A percentile compares a stretch with the other conserved stretches of the same genome.
phyloP scores from a whole-genome alignment of 768 basidiomycete genomes.

The Kwoniella sp. region DNA sequence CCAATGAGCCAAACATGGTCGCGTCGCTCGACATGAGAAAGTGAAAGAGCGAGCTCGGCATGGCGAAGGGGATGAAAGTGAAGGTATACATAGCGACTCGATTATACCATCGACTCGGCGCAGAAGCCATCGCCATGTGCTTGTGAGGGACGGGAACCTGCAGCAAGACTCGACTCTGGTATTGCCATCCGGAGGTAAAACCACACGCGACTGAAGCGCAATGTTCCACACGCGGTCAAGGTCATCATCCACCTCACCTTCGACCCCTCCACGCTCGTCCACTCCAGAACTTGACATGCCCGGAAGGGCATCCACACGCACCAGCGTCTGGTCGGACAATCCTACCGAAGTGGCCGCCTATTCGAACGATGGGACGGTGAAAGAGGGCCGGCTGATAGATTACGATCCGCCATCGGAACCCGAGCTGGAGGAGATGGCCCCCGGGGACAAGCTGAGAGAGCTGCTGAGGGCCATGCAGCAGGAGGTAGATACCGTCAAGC shows the following conservation, averaged over 20 bases:
- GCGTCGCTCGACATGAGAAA: too few relatives aligned
- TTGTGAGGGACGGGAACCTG: too few relatives aligned
- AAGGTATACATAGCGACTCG: too few relatives aligned
- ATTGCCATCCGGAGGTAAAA: too few relatives aligned
- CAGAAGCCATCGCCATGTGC: too few relatives aligned
- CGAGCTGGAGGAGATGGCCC: constrained; percentile 9
- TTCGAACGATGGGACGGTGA: too few relatives aligned
- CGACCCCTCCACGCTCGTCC: constrained; percentile 10
- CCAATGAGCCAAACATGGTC: too few relatives aligned
- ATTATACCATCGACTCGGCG: too few relatives aligned
- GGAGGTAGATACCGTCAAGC: constrained; percentile 2
- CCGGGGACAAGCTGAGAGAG: constrained; percentile 18
- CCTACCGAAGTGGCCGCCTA: constrained; percentile 28
- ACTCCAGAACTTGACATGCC: constrained; percentile 12
- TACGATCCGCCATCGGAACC: neutral
- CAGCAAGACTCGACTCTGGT: too few relatives aligned
- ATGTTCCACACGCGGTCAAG: neutral
- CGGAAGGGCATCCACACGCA: constrained; percentile 12
- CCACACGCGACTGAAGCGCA: too few relatives aligned
- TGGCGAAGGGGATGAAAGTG: too few relatives aligned
- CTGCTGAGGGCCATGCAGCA: constrained; percentile 25
- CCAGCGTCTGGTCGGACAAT: constrained; percentile 19
- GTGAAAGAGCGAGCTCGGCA: too few relatives aligned
- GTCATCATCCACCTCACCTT: constrained; percentile 4
- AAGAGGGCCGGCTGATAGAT: constrained; percentile 15